Conservation (phyloP, 1,284 basidiomycete species). For the Gymnopus androsaceus region DNA sequence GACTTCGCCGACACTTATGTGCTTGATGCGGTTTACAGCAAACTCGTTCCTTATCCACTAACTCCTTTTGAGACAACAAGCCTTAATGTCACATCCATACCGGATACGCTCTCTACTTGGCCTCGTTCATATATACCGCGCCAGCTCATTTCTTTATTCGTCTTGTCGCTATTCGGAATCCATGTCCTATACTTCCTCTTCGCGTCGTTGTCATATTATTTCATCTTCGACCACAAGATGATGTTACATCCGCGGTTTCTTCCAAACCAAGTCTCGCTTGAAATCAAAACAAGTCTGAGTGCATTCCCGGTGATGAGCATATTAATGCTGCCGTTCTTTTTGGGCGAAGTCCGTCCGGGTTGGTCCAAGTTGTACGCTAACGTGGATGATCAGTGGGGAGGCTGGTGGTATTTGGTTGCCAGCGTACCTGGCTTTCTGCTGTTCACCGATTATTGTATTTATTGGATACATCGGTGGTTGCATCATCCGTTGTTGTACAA, state of each 20-base stretch:
- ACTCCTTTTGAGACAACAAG: constrained; percentile 37
- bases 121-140: constrained; percentile 79
- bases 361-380: constrained; percentile 81
- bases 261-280: constrained; percentile 82
- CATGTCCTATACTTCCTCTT: constrained; percentile 85
- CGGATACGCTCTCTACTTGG: constrained; percentile 63
- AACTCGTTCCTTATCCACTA: constrained; percentile 67
- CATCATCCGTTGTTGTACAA: constrained; percentile 92
- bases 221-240: constrained; percentile 95
- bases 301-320: constrained; percentile 83
- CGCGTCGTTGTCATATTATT: constrained; percentile 81
- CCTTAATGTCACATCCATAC: constrained; percentile 29
- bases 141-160: constrained; percentile 76
- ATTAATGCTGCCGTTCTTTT: constrained; percentile 92
- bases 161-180: constrained; percentile 82
- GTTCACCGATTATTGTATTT: constrained; percentile 92
- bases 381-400: constrained; percentile 61
- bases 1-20: constrained; percentile 70
- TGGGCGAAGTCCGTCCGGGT: constrained; percentile 90
- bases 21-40: constrained; percentile 81
- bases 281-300: constrained; percentile 77
- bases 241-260: constrained; percentile 94
- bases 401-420: constrained; percentile 63
- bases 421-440: constrained; percentile 79
- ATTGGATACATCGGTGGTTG: constrained; percentile 92